Percentiles rank a stretch among this genome's conserved stretches.
Evolutionary conservation across 768 basidiomycete species (phyloP).

Genomic region (Mycena vitilis): DNA sequence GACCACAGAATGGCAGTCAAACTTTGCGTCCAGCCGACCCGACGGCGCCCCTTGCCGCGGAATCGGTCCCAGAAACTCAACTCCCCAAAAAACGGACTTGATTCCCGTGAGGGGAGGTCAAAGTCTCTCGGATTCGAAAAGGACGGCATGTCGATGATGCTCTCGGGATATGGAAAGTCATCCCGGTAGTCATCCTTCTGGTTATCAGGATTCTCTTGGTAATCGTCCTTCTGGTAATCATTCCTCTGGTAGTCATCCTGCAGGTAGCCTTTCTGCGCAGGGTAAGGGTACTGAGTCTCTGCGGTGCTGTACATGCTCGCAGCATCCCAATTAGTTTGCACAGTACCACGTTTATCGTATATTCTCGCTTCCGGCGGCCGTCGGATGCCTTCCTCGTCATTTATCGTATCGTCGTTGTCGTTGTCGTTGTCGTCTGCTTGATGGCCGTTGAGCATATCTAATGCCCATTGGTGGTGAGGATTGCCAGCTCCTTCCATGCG

Average conservation of each 20-base stretch:
- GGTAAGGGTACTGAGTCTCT: not conserved
- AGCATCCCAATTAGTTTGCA: conserved; percentile 11
- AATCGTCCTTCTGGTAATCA: not conserved
- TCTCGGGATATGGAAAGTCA: conserved; percentile 8
- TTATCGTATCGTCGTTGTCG: conserved; percentile 22
- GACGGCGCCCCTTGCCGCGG: conserved; percentile 37
- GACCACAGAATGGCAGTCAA: conserved; percentile 46
- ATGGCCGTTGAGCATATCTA: conserved; percentile 38
- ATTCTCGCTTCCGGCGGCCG: not conserved
- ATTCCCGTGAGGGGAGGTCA: conserved; percentile 19
- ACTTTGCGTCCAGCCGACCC: conserved; percentile 47
- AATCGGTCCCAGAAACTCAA: conserved; percentile 42
- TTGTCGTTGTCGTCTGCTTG: conserved; percentile 13
- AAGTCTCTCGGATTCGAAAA: not conserved
- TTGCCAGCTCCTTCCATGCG: conserved; percentile 37
- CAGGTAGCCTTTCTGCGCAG: not conserved
- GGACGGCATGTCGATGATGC: conserved; percentile 25
- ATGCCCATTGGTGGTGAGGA: conserved; percentile 40
- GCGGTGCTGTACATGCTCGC: conserved; percentile 22
- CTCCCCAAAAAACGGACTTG: conserved; percentile 5
- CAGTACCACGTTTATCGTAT: conserved; percentile 20
- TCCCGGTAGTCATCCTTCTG: not conserved
- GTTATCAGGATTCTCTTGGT: not conserved
- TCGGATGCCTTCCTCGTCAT: conserved; percentile 24
- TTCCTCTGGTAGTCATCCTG: not conserved